Base-by-base conservation (phyloP, 495 filamentous ascomycete genomes). In the Antarctomyces pellizariae region DNA sequence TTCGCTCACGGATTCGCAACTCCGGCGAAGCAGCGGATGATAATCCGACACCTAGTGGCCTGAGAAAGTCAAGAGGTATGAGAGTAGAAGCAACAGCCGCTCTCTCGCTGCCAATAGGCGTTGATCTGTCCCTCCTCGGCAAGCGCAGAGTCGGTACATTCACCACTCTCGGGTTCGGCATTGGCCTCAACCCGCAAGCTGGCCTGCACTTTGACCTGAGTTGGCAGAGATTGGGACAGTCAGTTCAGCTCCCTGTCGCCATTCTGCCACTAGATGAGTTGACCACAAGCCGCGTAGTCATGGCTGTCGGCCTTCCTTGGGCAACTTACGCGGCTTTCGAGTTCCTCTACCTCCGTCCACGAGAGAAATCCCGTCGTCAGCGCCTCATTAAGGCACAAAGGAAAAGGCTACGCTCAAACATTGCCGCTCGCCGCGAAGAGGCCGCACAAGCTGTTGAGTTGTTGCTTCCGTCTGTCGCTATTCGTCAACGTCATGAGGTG, bases 261-360 rank as follows among this genome's bases (percentile, higher is more conserved):
- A 8, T 59, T 6, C 13, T 6, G 6, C 24, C 24, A 10, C n/a
- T n/a, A n/a, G 19, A 21, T 21, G 13, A 36, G 2, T 24, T 26
- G 4, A 26, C 34, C 2, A 9, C 13, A 2, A 16, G 16, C 10
- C 17, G 28, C 6, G 18, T 40, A 4, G 12, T 43, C 7, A 31
- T 36, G 12, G 54, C 44, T 5, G 35, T 48, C 9, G 25, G 56
- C 15, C 31, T 51, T 11, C 56, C 59, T 0, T 57, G 54, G 43
- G 28, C 48, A 9, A 35, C 47, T 8, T 62, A 62, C 25, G 50
- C 52, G 16, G 54, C 54, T 1, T 21, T 57, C 19, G 59, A 64
- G 33, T 54, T 56, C 30, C 47, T 52, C 2, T 49, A 51, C 24
- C 44, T 59, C 18, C 48, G 57, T 5, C 55, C 54, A 0, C 42